Evolutionary conservation across 768 basidiomycete genomes (phyloP).

Genomic region (Candolleomyces efflorescens): DNA sequence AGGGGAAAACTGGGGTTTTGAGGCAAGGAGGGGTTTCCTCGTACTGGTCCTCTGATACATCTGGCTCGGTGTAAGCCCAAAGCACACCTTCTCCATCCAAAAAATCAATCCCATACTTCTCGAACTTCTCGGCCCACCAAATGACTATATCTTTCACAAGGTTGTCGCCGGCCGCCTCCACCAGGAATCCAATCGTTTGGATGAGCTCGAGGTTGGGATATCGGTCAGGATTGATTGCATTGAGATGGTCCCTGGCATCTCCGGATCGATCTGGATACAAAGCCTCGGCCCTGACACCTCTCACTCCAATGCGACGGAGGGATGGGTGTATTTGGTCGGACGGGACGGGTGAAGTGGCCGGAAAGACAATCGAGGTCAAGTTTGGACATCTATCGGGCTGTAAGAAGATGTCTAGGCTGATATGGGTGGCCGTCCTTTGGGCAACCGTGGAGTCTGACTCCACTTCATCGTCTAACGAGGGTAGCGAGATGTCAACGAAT

Average conservation of each 20-base stretch:
- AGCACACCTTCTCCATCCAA: conserved; percentile 52
- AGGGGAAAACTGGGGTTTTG: not conserved
- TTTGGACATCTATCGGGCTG: conserved; percentile 38
- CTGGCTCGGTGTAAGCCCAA: conserved; percentile 41
- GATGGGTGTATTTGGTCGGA: conserved; percentile 25
- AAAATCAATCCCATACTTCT: conserved; percentile 44
- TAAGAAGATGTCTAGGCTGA: conserved; percentile 42
- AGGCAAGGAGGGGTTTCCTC: not conserved
- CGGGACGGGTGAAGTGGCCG: conserved; percentile 27
- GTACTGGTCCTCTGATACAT: conserved; percentile 1
- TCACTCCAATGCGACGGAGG: conserved; percentile 45
- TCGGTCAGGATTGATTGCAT: conserved; percentile 35
- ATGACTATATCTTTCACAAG: conserved; percentile 47
- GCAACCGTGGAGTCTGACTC: conserved; percentile 24
- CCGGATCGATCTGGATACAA: conserved; percentile 41
- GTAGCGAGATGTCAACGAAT: conserved; percentile 36
- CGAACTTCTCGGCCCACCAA: conserved; percentile 51
- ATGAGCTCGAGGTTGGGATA: conserved; percentile 45
- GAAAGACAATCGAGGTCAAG: conserved; percentile 40
- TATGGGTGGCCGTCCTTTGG: conserved; percentile 23
- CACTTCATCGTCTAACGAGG: conserved; percentile 29
- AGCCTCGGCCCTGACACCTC: conserved; percentile 35
- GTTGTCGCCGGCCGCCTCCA: conserved; percentile 39
- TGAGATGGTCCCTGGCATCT: conserved; percentile 34
- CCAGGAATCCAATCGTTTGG: conserved; percentile 44